Evolutionary conservation across 2,329 filamentous ascomycete genomes (phyloP).

Genomic region (Colletotrichum somersetense): DNA sequence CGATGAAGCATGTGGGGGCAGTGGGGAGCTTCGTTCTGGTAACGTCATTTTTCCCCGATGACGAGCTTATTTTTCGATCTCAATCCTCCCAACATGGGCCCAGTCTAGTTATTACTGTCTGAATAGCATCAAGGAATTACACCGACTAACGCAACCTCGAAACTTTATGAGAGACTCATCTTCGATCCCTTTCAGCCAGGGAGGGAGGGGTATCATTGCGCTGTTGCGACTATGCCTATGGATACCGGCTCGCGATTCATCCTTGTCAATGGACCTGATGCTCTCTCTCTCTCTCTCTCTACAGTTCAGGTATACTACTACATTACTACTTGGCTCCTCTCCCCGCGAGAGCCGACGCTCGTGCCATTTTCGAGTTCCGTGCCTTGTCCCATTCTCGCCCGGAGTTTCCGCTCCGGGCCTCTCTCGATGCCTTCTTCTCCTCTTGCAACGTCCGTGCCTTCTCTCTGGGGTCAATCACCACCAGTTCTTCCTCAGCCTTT

Average conservation of each 20-base stretch:
- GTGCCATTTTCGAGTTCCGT: constrained; percentile 68
- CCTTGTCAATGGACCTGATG: constrained; percentile 25
- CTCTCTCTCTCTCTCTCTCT: background rate
- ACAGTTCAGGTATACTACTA: constrained; percentile 19
- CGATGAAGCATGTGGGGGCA: constrained; percentile 37
- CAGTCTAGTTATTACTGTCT: constrained; percentile 35
- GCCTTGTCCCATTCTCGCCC: constrained; percentile 72
- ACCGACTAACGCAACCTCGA: constrained; percentile 35
- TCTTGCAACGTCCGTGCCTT: constrained; percentile 80
- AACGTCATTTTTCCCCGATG: constrained; percentile 40
- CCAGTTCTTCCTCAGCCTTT: constrained; percentile 90
- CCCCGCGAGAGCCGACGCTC: constrained; percentile 65
- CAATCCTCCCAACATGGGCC: constrained; percentile 28
- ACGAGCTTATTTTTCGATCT: constrained; percentile 38
- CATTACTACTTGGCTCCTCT: constrained; percentile 64
- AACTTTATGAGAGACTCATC: constrained; percentile 21
- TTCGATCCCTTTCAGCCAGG: background rate
- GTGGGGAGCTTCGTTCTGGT: constrained; percentile 21
- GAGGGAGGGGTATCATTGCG: constrained; percentile 41
- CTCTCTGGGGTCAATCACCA: constrained; percentile 93
- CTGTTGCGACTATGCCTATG: constrained; percentile 22
- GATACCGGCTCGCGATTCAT: constrained; percentile 33
- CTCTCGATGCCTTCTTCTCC: constrained; percentile 71
- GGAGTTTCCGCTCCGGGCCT: constrained; percentile 62
- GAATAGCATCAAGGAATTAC: constrained; percentile 36